Base-by-base conservation (phyloP, 257 asterid genomes). In the Voacanga thouarsii region DNA sequence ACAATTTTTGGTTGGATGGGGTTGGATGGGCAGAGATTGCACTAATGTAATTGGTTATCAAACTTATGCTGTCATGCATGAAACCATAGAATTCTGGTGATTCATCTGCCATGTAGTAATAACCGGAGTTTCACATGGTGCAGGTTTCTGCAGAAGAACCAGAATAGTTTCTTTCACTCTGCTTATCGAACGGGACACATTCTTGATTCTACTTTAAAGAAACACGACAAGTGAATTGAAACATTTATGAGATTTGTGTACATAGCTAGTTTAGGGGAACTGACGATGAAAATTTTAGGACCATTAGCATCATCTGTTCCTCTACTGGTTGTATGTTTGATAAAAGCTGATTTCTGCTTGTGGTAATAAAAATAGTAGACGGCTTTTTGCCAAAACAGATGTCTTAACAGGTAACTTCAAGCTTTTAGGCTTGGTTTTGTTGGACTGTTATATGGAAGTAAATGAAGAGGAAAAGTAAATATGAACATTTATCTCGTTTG, bases 121-220 rank as follows among this genome's bases (percentile, higher is more conserved):
- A 23, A 43, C 49, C 19, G 24, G 18, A 55, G 75, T 80, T 43
- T 72, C 45, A 5, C 44, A 43, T 47, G 33, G 30, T 69, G 70
- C 90, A 91, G 96, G 88, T 89, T 86, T 76, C 87, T 91, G 70
- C 88, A 88, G 85, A 87, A 80, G 86, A 82, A 88, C 78, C 91
- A 85, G 53, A 68, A 80, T 18, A 68, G 74, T 10, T 86, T 86
- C 77, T 89, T 88, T 69, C 78, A 75, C 10, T 65, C 83, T 7
- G 79, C 76, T 56, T 85, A 84, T 72, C 84, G 70, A 61, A 83
- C 74, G 51, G 37, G 70, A 19, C 88, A 84, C 72, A 81, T 39
- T 21, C 67, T 41, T n/a, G 56, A 61, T 63, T 57, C 60, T 60
- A 21, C 63, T n/a, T 55, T 30, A 41, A 71, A 66, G 75, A 74